Conservation (phyloP, 2,329 filamentous ascomycete species). For the Alternaria sp. region DNA sequence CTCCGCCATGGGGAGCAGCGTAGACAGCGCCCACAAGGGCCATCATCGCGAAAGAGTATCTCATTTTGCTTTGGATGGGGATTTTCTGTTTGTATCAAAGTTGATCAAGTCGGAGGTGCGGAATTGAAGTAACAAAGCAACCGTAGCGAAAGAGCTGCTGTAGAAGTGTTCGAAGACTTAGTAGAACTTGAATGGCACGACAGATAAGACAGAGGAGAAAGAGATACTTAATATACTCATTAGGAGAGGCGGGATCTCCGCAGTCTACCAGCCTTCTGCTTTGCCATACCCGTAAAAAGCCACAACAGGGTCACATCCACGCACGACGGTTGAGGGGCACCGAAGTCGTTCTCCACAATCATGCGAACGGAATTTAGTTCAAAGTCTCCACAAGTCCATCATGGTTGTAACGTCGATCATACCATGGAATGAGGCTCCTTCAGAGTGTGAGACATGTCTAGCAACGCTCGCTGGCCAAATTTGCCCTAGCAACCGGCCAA, state of each 20-base stretch:
- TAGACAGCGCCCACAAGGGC: constrained; percentile 45
- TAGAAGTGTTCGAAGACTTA: constrained; percentile 10
- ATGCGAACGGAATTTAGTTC: constrained; percentile 20
- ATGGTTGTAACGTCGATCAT: constrained; percentile 29
- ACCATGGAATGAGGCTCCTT: constrained; percentile 25
- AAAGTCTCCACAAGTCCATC: constrained; percentile 17
- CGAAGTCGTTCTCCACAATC: constrained; percentile 23
- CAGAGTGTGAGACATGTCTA: constrained; percentile 24
- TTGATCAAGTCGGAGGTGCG: constrained; percentile 28
- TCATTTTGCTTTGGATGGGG: constrained; percentile 39
- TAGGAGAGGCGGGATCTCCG: constrained; percentile 25
- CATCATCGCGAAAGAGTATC: constrained; percentile 37
- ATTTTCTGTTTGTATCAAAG: constrained; percentile 21
- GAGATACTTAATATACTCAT: constrained; percentile 38
- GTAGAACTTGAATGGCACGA: constrained; percentile 1
- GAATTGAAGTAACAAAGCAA: constrained; percentile 45
- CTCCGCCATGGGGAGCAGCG: constrained; percentile 27
- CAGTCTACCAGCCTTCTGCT: constrained; percentile 33
- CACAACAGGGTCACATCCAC: constrained; percentile 42
- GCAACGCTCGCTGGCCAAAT: constrained; percentile 21
- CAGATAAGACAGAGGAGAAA: constrained; percentile 23
- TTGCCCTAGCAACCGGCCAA: constrained; percentile 25
- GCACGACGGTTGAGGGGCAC: constrained; percentile 31
- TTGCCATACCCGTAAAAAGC: constrained; percentile 21
- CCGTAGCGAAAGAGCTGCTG: constrained; percentile 52